Base-by-base conservation (phyloP, 2,329 filamentous ascomycete genomes). In the Penicillium sp. region DNA sequence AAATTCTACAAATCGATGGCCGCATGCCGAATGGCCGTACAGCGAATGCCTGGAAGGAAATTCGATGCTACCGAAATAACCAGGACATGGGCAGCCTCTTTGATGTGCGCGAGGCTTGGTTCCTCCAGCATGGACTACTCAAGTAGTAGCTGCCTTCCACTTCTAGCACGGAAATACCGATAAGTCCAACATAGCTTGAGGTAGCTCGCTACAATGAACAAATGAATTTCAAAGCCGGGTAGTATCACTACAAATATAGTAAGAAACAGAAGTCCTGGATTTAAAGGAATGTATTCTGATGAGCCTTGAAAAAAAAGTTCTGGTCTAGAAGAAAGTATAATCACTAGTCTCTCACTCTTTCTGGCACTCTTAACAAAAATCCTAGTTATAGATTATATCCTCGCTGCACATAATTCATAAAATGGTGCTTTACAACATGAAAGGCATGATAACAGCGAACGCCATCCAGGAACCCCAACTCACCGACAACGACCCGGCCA, bases 81-180 rank as follows among this genome's bases (percentile, higher is more conserved):
- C 76, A 78, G 62, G 76, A 78, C 41, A 76, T 78, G 64, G 76
- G 76, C 4, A 76, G 68, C 50, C 67, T 78, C 22, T 78, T 73
- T 67, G 76, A 78, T 38, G 66, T 78, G 42, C 67, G 76, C 41
- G 72, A 77, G 52, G 66, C 65, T 46, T 76, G 73, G 74, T 77
- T 65, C 57, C 16, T 68, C 17, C 70, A 63, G 50, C 55, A 61
- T 12, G 30, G 48, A 33, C 17, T 4, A 33, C 28, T 26, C 11
- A 62, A 62, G 45, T 64, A 58, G 45, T 64, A 58, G 36, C n/a
- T 50, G 4, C 28, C 42, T 19, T 35, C 19, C 10, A 26, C 16
- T 17, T 19, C 28, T 44, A 25, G n/a, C 28, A 19, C 11, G 8
- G 12, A 44, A 26, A 43, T 17, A n/a, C 6, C 2, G 19, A 19